phyloP scores from a whole-genome alignment of 768 basidiomycete genomes.

The Sistotremastrum suecicum region DNA sequence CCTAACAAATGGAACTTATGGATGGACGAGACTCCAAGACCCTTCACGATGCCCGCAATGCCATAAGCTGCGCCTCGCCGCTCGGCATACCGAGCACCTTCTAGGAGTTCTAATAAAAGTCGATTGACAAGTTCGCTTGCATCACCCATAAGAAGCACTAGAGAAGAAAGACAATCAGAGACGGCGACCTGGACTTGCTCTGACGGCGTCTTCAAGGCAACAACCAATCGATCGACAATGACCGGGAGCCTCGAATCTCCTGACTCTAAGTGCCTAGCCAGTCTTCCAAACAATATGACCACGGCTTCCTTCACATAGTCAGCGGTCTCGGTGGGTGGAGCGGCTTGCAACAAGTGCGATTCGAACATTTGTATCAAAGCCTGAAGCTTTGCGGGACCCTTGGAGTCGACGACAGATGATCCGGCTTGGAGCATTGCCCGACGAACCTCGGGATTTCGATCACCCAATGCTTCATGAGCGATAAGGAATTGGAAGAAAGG shows the following conservation, averaged over 20 bases:
- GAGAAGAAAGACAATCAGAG: slow-evolving; percentile 84
- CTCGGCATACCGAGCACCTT: slow-evolving; percentile 74
- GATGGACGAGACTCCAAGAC: slow-evolving; percentile 75
- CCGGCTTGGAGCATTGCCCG: slow-evolving; percentile 81
- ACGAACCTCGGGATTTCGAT: slow-evolving; percentile 68
- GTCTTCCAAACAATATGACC: slow-evolving; percentile 85
- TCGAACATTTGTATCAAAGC: slow-evolving; percentile 76
- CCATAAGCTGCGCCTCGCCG: slow-evolving; percentile 98
- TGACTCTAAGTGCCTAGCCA: slow-evolving; percentile 74
- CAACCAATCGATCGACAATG: slow-evolving; percentile 76
- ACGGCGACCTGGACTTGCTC: slow-evolving; percentile 96
- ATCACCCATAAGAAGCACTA: slow-evolving; percentile 57
- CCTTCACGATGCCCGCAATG: slow-evolving; percentile 82
- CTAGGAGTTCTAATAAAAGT: slow-evolving; percentile 64
- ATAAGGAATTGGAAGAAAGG: slow-evolving; percentile 79
- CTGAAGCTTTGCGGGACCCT: slow-evolving; percentile 59
- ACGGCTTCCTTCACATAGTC: slow-evolving; percentile 92
- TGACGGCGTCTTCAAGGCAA: slow-evolving; percentile 83
- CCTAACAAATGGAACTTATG: slow-evolving; percentile 72
- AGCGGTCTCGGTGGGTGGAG: slow-evolving; percentile 50
- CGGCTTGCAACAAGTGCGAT: slow-evolving; percentile 42
- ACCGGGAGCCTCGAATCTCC: slow-evolving; percentile 63
- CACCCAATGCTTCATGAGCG: slow-evolving; percentile 75
- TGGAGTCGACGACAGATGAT: slow-evolving; percentile 64
- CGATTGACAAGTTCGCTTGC: slow-evolving; percentile 55